Conservation (phyloP, 805 yeast species). For the Yamadazyma takamatsuzukensis region DNA sequence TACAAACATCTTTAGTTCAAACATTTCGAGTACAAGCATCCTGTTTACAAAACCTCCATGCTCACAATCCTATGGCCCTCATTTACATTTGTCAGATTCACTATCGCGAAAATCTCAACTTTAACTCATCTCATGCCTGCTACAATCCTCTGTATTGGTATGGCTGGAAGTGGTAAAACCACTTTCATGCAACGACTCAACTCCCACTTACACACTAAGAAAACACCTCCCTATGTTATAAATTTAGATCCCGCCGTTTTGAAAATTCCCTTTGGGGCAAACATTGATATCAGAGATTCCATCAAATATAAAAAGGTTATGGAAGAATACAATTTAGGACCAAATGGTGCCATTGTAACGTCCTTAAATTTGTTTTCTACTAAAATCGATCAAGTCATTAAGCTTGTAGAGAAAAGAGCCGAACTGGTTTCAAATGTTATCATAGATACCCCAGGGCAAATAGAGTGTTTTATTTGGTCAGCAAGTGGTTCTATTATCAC, state of each 20-base stretch:
- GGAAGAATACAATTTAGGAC: conserved; percentile 94
- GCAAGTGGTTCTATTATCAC: conserved; percentile 97
- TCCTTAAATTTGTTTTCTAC: conserved; percentile 89
- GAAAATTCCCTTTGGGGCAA: conserved; percentile 89
- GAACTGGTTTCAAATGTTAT: conserved; percentile 62
- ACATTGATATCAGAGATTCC: conserved; percentile 94
- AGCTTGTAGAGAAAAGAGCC: conserved; percentile 75
- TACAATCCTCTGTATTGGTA: conserved; percentile 46
- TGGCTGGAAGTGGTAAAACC: conserved; percentile 84
- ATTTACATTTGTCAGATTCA: no score
- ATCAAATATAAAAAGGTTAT: conserved; percentile 93
- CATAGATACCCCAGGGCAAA: conserved; percentile 98
- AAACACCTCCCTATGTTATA: conserved; percentile 82
- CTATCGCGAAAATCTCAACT: conserved; percentile 1
- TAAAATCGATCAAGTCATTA: conserved; percentile 92
- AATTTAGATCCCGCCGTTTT: conserved; percentile 96
- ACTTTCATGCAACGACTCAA: conserved; percentile 95
- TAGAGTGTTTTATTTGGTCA: conserved; percentile 97
- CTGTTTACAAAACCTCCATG: no score
- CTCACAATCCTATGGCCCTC: no score
- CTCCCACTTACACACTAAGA: conserved; percentile 74
- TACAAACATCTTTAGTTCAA: no score
- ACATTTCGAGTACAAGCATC: no score
- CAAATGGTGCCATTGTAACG: conserved; percentile 98
- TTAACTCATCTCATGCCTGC: conserved; percentile 20